phyloP scores from a whole-genome alignment of 1,284 basidiomycete genomes.

The Butyriboletus pseudospeciosus region DNA sequence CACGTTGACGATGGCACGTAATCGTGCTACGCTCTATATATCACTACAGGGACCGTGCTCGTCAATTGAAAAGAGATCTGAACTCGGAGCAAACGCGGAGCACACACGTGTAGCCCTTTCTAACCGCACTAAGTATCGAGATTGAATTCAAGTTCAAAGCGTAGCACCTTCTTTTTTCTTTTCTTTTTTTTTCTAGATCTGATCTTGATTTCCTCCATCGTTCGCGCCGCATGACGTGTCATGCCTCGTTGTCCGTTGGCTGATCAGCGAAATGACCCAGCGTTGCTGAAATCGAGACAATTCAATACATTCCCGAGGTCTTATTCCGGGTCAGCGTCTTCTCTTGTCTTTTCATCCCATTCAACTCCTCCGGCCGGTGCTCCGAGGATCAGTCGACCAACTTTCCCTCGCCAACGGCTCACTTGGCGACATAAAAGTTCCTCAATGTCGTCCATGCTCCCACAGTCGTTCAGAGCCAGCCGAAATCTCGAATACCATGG shows the following conservation, averaged over 20 bases:
- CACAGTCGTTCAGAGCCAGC: conserved; percentile 38
- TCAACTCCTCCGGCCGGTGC: neutral
- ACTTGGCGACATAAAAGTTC: conserved; percentile 43
- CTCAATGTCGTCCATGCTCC: conserved; percentile 46
- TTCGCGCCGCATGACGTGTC: neutral
- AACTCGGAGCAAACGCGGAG: neutral
- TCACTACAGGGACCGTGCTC: too few species aligned
- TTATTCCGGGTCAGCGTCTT: neutral
- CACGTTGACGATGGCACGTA: too few species aligned
- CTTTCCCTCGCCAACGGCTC: conserved; percentile 49
- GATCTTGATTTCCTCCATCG: neutral
- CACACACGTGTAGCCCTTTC: too few species aligned
- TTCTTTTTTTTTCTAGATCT: neutral
- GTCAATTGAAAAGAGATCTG: neutral
- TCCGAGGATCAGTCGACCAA: conserved; percentile 5
- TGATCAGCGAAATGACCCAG: neutral
- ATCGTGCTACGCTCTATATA: too few species aligned
- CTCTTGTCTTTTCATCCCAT: conserved; percentile 2
- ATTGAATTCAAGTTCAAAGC: neutral
- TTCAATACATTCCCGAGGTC: neutral
- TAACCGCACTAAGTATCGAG: too few species aligned
- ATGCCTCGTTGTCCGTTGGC: neutral
- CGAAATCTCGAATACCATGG: conserved; percentile 59
- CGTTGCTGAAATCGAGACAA: neutral
- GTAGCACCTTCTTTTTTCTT: neutral